Base-by-base conservation (phyloP, 192 early-diverging fungal genomes). In the Mortierella antarctica region DNA sequence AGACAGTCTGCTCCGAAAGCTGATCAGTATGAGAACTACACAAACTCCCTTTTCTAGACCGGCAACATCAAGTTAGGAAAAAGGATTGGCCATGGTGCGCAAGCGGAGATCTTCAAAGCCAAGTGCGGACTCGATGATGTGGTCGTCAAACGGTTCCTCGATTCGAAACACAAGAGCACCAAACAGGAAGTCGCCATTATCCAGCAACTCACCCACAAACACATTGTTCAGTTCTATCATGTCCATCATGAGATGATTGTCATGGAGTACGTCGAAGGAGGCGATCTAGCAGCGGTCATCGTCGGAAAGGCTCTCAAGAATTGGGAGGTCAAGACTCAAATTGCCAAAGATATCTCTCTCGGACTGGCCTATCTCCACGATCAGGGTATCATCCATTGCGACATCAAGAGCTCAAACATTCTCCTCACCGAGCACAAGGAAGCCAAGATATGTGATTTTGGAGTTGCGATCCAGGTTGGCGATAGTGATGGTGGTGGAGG, bases 371-470 rank as follows among this genome's bases (percentile, higher is more conserved):
- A 31, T 31, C 31, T 31, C 31, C 31, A 31, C 1, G 1, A 31
- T 31, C 31, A 31, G 31, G 31, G 31, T 3, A 31, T 31, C 31
- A 31, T 31, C 31, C 31, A 31, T 31, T 31, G 31, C 31, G 31
- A 31, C 31, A 31, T 31, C 31, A 31, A 31, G 31, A 31, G 31
- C 3, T 31, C 31, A 1, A 31, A 31, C 31, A 31, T 31, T 31
- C 31, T 31, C 31, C 31, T 31, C 31, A 31, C 54, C 8, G 23
- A 18, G 10, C 31, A 40, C 39, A 20, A 9, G 57, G 57, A 59
- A 13, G 57, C 41, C 6, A 59, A 41, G 41, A 59, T 59, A 12
- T 59, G 57, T 59, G 57, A 59, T n/a, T 59, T 59, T 40, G 57
- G 57, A 3, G 2, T 21, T 15, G 57, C 57, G 31, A 7, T 21